Evolutionary conservation across 768 basidiomycete species (phyloP).

Genomic region (Phanerochaete sordida): DNA sequence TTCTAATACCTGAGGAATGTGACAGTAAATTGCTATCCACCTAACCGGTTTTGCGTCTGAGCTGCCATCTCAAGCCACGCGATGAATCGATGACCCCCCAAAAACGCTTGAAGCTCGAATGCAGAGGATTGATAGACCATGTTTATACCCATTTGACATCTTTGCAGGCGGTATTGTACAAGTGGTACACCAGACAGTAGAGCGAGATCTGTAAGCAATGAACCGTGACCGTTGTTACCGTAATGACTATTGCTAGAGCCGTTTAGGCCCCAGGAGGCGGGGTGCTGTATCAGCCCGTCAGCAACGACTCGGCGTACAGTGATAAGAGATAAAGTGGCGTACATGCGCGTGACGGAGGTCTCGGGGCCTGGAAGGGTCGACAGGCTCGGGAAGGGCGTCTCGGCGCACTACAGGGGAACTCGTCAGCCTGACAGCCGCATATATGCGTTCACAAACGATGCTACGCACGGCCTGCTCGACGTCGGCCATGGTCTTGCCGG

Average conservation of each 20-base stretch:
- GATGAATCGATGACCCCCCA: too few species aligned
- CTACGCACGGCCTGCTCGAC: constrained; percentile 24
- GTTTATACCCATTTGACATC: too few species aligned
- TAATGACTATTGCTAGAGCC: not conserved
- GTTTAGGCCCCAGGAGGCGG: not conserved
- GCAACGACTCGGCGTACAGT: too few species aligned
- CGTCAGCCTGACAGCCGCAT: not conserved
- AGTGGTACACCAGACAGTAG: not conserved
- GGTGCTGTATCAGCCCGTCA: not conserved
- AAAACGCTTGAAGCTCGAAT: too few species aligned
- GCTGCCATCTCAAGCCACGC: too few species aligned
- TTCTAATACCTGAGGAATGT: too few species aligned
- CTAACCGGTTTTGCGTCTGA: too few species aligned
- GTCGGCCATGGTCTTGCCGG: constrained; percentile 18
- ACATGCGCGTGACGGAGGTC: constrained; percentile 18
- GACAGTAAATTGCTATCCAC: too few species aligned
- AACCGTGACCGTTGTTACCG: not conserved
- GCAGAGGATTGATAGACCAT: too few species aligned
- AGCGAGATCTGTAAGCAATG: not conserved
- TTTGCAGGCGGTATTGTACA: too few species aligned
- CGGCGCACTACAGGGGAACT: constrained; percentile 16
- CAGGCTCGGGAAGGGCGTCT: constrained; percentile 20
- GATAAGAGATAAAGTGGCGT: not conserved
- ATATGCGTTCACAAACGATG: not conserved
- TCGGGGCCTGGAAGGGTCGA: constrained; percentile 27